Base-by-base conservation (phyloP, 129 eudicot genomes). In the Glebionis coronaria region DNA sequence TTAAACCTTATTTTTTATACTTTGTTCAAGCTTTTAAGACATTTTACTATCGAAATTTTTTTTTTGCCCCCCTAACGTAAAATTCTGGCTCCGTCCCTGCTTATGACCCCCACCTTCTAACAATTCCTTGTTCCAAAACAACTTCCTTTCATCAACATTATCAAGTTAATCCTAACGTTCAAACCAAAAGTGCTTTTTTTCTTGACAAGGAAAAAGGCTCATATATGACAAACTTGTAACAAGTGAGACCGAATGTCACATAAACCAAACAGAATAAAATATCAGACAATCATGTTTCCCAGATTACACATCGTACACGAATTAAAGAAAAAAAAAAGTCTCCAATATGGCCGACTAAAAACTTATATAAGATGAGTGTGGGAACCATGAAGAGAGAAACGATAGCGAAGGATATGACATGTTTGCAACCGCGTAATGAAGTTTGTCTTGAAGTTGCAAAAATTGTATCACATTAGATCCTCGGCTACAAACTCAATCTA, bases 401-500 rank as follows among this genome's bases (percentile, higher is more conserved):
- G 61, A 65, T 64, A 29, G 18, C 6, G 20, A 65, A 13, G 50
- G 71, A 31, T 44, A 64, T 45, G 40, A 44, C 14, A 16, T 66
- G 56, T 44, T 47, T 52, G 79, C 73, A 65, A 74, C 79, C 79
- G 49, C 35, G 72, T 65, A 47, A 64, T 66, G 35, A 14, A 31
- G 53, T 35, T 52, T 54, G 44, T 31, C 42, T 50, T 53, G 9
- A 63, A 53, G 46, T 40, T 58, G 79, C 66, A 57, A 59, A 25
- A 31, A 40, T 5, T 49, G 18, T 11, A 57, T 51, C 68, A 49
- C 45, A 29, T 51, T 40, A 20, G 49, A 58, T 60, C 57, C 57
- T 53, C 42, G 9, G 61, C 16, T 49, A 66, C 55, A 21, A 21
- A 38, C 81, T 82, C 82, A 87, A 61, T 82, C 95, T n/a, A 84